Conservation (phyloP, 768 basidiomycete species). For the Rhodotorula kratochvilovae region DNA sequence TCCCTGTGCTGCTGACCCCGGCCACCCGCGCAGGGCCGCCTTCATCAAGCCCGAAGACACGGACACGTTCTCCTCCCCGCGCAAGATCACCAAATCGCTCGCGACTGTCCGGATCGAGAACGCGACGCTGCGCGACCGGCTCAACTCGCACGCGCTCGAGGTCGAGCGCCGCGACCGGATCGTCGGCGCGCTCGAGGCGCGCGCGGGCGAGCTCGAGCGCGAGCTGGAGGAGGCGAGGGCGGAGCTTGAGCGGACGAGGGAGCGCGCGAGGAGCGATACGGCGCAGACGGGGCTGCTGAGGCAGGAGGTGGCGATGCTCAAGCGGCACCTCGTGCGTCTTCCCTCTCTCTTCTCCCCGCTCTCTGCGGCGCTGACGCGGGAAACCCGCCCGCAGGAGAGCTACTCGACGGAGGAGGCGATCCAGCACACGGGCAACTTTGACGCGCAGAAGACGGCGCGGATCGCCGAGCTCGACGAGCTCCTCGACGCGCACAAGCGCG, state of each 20-base stretch:
- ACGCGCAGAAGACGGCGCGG: conserved; percentile 32
- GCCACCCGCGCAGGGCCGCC: conserved; percentile 11
- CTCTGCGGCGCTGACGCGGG: too few relatives aligned
- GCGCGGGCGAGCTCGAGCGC: conserved; percentile 2
- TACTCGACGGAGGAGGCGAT: conserved; percentile 38
- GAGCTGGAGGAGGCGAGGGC: conserved; percentile 11
- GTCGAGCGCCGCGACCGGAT: conserved; percentile 35
- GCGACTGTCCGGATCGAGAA: conserved; percentile 39
- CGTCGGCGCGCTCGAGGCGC: conserved; percentile 37
- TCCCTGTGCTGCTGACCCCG: background rate
- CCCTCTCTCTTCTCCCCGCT: background rate
- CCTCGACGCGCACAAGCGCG: conserved; percentile 34
- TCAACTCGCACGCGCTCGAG: conserved; percentile 34
- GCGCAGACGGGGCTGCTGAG: conserved; percentile 17
- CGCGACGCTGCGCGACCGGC: conserved; percentile 37
- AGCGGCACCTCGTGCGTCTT: conserved; percentile 32
- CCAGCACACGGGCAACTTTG: conserved; percentile 27
- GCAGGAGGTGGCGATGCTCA: conserved; percentile 38
- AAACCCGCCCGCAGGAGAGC: conserved; percentile 32
- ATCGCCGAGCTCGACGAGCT: conserved; percentile 36
- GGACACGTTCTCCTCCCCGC: conserved; percentile 35
- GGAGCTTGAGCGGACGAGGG: conserved; percentile 19
- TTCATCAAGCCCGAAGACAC: conserved; percentile 29
- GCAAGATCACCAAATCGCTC: conserved; percentile 41
- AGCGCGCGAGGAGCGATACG: conserved; percentile 24